Percentiles rank a stretch among this genome's conserved stretches.
These are phyloP conservation scores for Citrus inodora DNA, from an alignment of 345 rosid genomes.

Conservation along the genomic window DNA sequence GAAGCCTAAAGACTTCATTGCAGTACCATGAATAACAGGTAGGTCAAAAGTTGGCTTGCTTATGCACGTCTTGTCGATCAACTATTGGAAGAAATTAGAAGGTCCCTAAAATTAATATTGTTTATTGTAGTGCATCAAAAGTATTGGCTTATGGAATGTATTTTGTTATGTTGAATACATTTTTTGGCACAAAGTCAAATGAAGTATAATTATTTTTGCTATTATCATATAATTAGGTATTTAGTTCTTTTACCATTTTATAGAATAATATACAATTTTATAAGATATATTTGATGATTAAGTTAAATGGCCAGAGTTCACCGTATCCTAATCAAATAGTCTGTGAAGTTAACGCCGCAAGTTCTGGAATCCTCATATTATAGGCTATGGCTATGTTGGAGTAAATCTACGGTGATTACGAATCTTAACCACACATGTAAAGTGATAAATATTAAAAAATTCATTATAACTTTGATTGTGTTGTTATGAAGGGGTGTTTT, in stretches of 20 bases:
- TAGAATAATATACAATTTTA: neutral
- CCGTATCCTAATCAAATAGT: too few relatives aligned
- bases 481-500: too few relatives aligned
- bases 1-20: neutral
- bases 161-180: neutral
- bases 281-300: neutral
- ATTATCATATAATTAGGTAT: too few relatives aligned
- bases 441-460: too few relatives aligned
- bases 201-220: neutral
- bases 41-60: neutral
- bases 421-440: fast-evolving
- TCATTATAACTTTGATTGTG: too few relatives aligned
- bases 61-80: neutral
- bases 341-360: too few relatives aligned
- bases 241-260: neutral
- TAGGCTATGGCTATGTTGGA: too few relatives aligned
- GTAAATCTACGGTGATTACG: too few relatives aligned
- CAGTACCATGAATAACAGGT: neutral
- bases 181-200: neutral
- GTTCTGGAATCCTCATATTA: too few relatives aligned
- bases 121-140: neutral
- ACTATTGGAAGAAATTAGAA: neutral
- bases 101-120: neutral
- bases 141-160: neutral
- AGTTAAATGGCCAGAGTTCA: neutral